A percentile compares a stretch with the other conserved stretches of the same genome.
Evolutionary conservation across 2,329 filamentous ascomycete genomes (phyloP).

Genomic region (Exserohilum turcica): DNA sequence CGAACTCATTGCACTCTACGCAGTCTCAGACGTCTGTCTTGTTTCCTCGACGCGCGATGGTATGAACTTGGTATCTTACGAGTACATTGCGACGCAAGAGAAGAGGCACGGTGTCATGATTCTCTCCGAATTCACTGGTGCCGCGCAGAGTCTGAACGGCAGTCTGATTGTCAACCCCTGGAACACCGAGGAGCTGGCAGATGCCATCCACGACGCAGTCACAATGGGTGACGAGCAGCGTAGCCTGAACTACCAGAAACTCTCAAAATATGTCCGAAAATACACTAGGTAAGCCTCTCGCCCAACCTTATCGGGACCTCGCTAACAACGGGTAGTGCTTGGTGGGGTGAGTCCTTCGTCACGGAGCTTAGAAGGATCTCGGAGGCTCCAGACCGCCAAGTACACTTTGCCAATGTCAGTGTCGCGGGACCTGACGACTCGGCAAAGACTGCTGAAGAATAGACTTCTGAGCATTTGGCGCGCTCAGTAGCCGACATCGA

Average conservation of each 20-base stretch:
- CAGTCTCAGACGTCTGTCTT: constrained; percentile 87
- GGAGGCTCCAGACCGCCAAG: constrained; percentile 56
- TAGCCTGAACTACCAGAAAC: constrained; percentile 83
- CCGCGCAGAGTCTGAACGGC: constrained; percentile 91
- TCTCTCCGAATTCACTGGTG: constrained; percentile 93
- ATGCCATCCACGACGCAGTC: constrained; percentile 93
- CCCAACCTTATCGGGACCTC: neutral
- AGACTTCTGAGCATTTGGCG: constrained; percentile 2
- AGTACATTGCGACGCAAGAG: constrained; percentile 94
- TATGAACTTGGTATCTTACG: constrained; percentile 98
- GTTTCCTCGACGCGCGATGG: constrained; percentile 96
- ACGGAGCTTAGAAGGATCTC: constrained; percentile 73
- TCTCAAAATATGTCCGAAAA: constrained; percentile 95
- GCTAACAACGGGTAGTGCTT: constrained; percentile 64
- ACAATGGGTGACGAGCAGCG: constrained; percentile 93
- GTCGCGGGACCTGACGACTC: constrained; percentile 11
- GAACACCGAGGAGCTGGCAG: constrained; percentile 95
- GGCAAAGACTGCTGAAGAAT: constrained; percentile 1
- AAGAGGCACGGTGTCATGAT: constrained; percentile 93
- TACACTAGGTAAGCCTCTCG: constrained; percentile 71
- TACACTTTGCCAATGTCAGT: constrained; percentile 33
- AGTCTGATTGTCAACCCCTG: constrained; percentile 96
- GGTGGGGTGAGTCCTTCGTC: constrained; percentile 95
- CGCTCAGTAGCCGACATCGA: constrained; percentile 9
- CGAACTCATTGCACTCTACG: constrained; percentile 91